Evolutionary conservation across 148 eudicot species (phyloP).

Genomic region (Rhododendron ferrugineum): DNA sequence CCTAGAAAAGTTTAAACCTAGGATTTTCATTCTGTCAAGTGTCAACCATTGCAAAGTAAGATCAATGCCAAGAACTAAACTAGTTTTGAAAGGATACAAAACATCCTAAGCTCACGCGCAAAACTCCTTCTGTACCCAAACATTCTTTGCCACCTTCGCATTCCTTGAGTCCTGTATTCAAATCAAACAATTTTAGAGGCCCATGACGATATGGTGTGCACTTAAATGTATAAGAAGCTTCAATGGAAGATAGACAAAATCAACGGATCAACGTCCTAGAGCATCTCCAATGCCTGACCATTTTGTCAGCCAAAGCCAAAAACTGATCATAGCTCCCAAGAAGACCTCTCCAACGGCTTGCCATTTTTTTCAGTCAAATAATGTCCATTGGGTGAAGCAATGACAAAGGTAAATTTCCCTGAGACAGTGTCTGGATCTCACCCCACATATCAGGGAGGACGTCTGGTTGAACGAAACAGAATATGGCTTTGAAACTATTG

Average conservation of each 20-base stretch:
- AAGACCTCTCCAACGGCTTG: not conserved
- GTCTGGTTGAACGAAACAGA: no score
- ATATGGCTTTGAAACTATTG: no score
- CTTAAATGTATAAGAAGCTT: not conserved
- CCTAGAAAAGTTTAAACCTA: not conserved
- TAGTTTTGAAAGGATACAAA: slow-evolving; percentile 57
- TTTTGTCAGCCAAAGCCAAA: not conserved
- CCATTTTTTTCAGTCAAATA: not conserved
- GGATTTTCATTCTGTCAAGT: not conserved
- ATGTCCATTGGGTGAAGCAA: no score
- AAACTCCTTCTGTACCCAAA: slow-evolving; percentile 73
- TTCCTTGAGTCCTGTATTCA: slow-evolving; percentile 49
- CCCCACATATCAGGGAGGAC: not conserved
- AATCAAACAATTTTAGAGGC: not conserved
- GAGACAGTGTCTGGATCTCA: not conserved
- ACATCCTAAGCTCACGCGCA: slow-evolving; percentile 80
- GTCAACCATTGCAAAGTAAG: not conserved
- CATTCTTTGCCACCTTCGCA: slow-evolving; percentile 59
- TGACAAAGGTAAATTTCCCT: not conserved
- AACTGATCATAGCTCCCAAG: not conserved
- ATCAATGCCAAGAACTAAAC: not conserved
- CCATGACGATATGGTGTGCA: not conserved
- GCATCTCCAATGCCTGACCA: not conserved
- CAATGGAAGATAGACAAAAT: not conserved
- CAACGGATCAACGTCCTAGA: not conserved